Conservation (phyloP, 176 grass and related monocot genomes). For the Olyra latifolia region DNA sequence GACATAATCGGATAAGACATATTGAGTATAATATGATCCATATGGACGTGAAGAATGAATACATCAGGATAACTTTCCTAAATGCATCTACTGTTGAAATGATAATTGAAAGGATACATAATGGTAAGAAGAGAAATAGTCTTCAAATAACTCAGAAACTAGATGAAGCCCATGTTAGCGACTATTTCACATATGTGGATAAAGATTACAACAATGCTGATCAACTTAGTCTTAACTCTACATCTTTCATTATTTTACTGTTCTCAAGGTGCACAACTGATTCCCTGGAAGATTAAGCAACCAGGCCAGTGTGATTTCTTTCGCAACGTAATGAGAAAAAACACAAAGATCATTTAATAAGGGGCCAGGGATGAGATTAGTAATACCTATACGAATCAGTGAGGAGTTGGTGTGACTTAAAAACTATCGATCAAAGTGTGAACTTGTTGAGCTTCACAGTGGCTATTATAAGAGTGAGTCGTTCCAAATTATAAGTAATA, state of each 20-base stretch:
- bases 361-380: not conserved
- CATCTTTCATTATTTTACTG: not conserved
- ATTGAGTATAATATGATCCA: not conserved
- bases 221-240: not conserved
- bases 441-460: not conserved
- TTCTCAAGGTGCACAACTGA: not conserved
- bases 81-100: not conserved
- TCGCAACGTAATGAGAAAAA: not conserved
- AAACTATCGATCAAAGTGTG: not conserved
- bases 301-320: not conserved
- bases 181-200: not conserved
- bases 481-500: not conserved
- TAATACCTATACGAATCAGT: not conserved
- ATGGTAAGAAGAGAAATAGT: not conserved
- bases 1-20: not conserved
- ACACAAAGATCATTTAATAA: not conserved
- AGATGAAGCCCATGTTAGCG: not conserved
- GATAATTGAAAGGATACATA: not conserved
- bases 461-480: not conserved
- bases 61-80: not conserved
- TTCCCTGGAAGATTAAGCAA: not conserved
- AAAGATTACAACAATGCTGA: not conserved
- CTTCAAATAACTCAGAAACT: not conserved
- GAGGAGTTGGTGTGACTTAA: not conserved
- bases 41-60: not conserved